Base-by-base conservation (phyloP, 2,329 filamentous ascomycete genomes). In the Diaporthe eres region DNA sequence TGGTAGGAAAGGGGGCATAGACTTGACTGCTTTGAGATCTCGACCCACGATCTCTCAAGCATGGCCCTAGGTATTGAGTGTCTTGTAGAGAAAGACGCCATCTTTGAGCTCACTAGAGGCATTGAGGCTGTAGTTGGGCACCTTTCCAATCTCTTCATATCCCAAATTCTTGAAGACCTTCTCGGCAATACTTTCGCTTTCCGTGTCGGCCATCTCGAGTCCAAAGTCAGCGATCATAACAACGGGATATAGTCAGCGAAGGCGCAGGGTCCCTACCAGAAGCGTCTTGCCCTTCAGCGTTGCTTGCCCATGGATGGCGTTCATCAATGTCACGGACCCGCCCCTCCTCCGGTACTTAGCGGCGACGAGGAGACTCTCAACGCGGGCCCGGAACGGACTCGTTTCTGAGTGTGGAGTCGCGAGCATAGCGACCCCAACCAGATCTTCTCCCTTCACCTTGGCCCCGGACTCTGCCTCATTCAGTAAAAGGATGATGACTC, bases 1-100 rank as follows among this genome's bases (percentile, higher is more conserved):
- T 65, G 61, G 13, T 5, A n/a, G 31, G 61, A 22, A 49, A 17
- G 9, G 17, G 22, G 42, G 10, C 17, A 19, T 15, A 4, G 25
- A 49, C 25, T 47, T 34, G 17, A 9, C 17, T 31, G 42, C 19
- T 5, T 49, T 1, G 25, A 49, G 61, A 22, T 17, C 17, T 3
- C 2, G 28, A 9, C 13, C 10, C 19, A 8, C 10, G 17, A 19
- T 9, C 42, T 34, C 34, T 25, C 13, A 31, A 31, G 9, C 2
- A 34, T 28, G 1, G 10, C 19, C 60, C 47, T 34, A 55, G 15
- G 34, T 17, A 34, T 71, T 58, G 37, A 92, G 82, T 75, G 90
- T 86, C 82, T 92, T 92, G 82, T 91, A 92, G 79, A 91, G 90
- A 78, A 91, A 90, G 0, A 87, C 86, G 71, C 87, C 88, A 77